These are phyloP conservation scores for Lipomyces kockii DNA, from an alignment of 805 yeast species.

Conservation along the genomic window DNA sequence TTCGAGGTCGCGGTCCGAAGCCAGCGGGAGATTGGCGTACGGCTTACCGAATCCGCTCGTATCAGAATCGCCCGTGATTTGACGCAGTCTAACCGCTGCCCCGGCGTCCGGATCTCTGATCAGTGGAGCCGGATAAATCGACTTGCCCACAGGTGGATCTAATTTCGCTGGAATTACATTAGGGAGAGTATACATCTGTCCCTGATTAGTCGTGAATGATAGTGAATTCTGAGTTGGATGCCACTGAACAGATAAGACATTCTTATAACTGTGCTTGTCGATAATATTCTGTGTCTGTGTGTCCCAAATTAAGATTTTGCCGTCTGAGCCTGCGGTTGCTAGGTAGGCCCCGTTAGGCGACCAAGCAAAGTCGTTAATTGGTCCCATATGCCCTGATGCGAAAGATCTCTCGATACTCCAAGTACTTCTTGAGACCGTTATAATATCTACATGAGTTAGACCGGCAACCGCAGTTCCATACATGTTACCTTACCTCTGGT, in stretches of 20 bases:
- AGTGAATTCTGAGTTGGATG: conserved; percentile 45
- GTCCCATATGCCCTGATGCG: conserved; percentile 41
- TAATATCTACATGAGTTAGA: conserved; percentile 35
- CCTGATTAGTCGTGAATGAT: conserved; percentile 43
- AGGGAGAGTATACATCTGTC: conserved; percentile 41
- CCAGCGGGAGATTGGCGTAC: conserved; percentile 28
- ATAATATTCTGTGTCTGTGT: conserved; percentile 47
- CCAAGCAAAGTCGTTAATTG: conserved; percentile 59
- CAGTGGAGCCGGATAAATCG: conserved; percentile 27
- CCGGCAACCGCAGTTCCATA: background rate
- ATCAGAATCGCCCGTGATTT: conserved; percentile 19
- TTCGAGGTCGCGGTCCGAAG: conserved; percentile 36
- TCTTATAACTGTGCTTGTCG: conserved; percentile 39
- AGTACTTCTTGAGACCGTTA: conserved; percentile 39
- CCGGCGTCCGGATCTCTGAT: conserved; percentile 46
- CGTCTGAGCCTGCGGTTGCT: conserved; percentile 62
- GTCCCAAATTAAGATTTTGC: conserved; percentile 62
- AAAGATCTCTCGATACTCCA: conserved; percentile 40
- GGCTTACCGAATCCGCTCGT: conserved; percentile 1
- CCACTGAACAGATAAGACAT: conserved; percentile 52
- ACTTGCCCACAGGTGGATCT: conserved; percentile 41
- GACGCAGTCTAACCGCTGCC: conserved; percentile 34
- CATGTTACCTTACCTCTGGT: conserved; percentile 48
- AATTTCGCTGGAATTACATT: conserved; percentile 36
- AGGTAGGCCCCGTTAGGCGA: conserved; percentile 65